phyloP scores from a whole-genome alignment of 768 basidiomycete genomes.

The Pleurotus sapidus region DNA sequence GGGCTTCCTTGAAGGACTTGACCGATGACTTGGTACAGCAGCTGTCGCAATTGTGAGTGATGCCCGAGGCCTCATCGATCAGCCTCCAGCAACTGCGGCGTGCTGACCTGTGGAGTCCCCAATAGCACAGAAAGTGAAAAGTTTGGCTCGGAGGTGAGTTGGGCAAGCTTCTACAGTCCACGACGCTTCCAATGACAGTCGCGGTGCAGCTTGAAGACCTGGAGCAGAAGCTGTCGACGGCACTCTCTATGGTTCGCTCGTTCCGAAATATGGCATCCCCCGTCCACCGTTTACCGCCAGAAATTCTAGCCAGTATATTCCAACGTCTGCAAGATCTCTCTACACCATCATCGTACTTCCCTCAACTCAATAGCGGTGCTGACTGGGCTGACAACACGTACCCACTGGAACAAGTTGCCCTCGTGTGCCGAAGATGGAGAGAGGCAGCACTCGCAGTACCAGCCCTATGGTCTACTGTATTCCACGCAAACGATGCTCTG shows the following conservation, averaged over 20 bases:
- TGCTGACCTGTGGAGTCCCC: no score
- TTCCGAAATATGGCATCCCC: slow-evolving; percentile 4
- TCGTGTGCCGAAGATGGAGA: slow-evolving; percentile 6
- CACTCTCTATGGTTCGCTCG: slow-evolving; percentile 3
- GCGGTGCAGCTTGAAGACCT: neutral
- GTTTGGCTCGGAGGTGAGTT: no score
- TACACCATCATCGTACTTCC: slow-evolving; percentile 3
- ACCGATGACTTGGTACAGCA: no score
- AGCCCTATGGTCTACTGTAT: neutral
- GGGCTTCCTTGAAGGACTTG: no score
- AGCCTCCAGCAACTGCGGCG: no score
- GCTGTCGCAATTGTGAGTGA: no score
- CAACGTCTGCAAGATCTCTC: slow-evolving; percentile 5
- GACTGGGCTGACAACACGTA: neutral
- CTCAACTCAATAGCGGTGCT: neutral
- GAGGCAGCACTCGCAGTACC: slow-evolving; percentile 3
- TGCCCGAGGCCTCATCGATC: no score
- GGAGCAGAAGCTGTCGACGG: slow-evolving; percentile 1
- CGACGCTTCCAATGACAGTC: no score
- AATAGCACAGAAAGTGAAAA: no score
- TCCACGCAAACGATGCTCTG: slow-evolving; percentile 1
- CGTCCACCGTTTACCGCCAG: slow-evolving; percentile 3
- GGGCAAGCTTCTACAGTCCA: no score
- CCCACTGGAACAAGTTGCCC: slow-evolving; percentile 1
- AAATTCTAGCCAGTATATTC: slow-evolving; percentile 2